Percentiles rank a stretch among this genome's conserved stretches.
Conservation (phyloP, 768 basidiomycete species). For the Lactarius quietus region DNA sequence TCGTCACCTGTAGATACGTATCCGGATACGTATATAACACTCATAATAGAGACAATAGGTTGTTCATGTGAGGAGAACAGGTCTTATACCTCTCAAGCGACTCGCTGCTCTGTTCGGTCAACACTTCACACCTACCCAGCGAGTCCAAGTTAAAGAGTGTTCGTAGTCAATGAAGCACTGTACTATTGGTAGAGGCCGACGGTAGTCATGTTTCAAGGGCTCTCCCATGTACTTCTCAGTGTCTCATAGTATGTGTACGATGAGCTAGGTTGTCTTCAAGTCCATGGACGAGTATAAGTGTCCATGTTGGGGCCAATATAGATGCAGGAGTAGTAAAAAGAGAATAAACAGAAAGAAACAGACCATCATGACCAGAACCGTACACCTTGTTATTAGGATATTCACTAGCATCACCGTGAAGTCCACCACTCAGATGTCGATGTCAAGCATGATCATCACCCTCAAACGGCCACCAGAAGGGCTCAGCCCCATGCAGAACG, state of each 20-base stretch:
- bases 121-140: not conserved
- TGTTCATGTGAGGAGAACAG: too few species aligned
- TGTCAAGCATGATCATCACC: not conserved
- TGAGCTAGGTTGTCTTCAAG: too few species aligned
- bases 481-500: not conserved
- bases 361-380: not conserved
- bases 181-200: not conserved
- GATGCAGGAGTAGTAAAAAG: not conserved
- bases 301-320: not conserved
- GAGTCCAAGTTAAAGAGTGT: not conserved
- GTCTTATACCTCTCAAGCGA: not conserved
- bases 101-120: slow-evolving; percentile 1
- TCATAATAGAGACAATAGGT: not conserved
- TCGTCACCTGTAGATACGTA: too few species aligned
- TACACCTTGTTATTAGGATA: too few species aligned
- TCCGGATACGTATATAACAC: not conserved
- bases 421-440: not conserved
- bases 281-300: too few species aligned
- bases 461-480: not conserved
- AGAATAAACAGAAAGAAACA: not conserved
- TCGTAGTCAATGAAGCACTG: too few species aligned
- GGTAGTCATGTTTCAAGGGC: not conserved
- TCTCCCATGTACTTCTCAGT: not conserved
- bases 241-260: not conserved
- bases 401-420: too few species aligned